A percentile compares a stretch with the other conserved stretches of the same genome.
These are phyloP conservation scores for Polytrichum formosum DNA, from an alignment of 225 moss, liverwort and hornwort species.

Conservation along the genomic window DNA sequence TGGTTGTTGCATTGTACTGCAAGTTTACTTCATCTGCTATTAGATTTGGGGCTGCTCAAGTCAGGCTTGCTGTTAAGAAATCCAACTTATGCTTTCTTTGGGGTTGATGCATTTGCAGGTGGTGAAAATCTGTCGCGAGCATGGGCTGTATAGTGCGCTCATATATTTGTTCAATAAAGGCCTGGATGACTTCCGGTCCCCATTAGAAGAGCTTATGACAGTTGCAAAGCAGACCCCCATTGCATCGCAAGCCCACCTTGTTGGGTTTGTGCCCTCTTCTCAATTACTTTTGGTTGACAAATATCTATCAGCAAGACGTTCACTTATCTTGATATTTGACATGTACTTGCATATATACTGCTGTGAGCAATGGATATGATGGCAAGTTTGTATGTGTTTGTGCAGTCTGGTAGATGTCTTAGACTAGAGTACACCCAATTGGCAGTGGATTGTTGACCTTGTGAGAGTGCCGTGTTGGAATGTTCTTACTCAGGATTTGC, in stretches of 20 bases:
- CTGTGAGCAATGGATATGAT: no score
- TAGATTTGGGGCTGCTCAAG: neutral
- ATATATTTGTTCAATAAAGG: slow-evolving; percentile 97
- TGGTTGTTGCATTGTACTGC: no score
- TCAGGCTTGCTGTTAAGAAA: neutral
- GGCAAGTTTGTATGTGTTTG: no score
- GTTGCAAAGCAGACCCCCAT: slow-evolving; percentile 74
- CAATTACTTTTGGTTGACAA: slow-evolving; percentile 5
- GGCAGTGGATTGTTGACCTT: no score
- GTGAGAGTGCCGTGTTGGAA: no score
- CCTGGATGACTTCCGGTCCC: slow-evolving; percentile 92
- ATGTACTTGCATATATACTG: no score
- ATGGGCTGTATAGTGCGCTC: slow-evolving; percentile 93
- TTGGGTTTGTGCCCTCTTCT: slow-evolving; percentile 60
- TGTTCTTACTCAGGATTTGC: no score
- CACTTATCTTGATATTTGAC: no score
- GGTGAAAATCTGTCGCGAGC: slow-evolving; percentile 93
- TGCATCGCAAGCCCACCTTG: slow-evolving; percentile 53
- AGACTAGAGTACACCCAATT: no score
- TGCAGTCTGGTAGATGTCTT: no score
- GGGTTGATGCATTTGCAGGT: slow-evolving; percentile 58
- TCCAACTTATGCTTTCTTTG: slow-evolving; percentile 10
- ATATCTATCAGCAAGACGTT: no score
- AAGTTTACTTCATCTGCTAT: neutral
- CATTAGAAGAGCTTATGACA: slow-evolving; percentile 90